Evolutionary conservation across 345 rosid genomes (phyloP), one percentile per base, ranked within the genome.

Genomic region (Alliaria petiolata): DNA sequence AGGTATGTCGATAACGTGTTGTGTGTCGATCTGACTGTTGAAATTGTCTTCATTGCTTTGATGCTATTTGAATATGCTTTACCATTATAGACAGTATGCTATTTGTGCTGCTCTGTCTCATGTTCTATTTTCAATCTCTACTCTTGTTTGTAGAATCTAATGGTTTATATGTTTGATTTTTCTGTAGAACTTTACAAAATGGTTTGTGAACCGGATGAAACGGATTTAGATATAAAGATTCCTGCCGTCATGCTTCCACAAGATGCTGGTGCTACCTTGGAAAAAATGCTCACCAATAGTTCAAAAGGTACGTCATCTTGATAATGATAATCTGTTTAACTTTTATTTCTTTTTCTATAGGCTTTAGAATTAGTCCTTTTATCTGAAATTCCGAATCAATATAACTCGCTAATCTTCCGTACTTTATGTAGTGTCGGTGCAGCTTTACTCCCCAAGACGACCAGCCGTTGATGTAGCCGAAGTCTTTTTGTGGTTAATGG

Each of bases 401-500:
- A 20, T 65, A 57, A 59, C 44, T 70, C 16, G 12, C 17, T 34
- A 9, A 52, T 43, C 43, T 36, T 49, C 66, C 50, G 34, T 38
- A 16, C 53, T 63, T 56, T 70, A 60, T 82, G 72, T 84, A 92
- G 99, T 95, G 55, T 89, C 89, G 7, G 97, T 87, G 69, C 97
- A 88, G 85, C 85, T 95, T 53, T 92, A 95, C 82, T 95, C 99
- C 74, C 99, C 99, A 46, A 68, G 42, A 45, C 81, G 99, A 57
- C 97, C 99, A 4, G 66, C 88, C 22, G 96, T 92, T 70, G 99
- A 95, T 69, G 87, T 92, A 68, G 98, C 99, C 0, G 97, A 95
- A 85, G 98, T 95, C 42, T 92, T 95, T 86, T 81, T 95, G 79
- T 95, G 99, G 99, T 70, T 95, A 73, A 95, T 95, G 96, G 98